A percentile compares a stretch with the other conserved stretches of the same genome.
Evolutionary conservation across 2,329 filamentous ascomycete genomes (phyloP).

Genomic region (Ophiocordyceps australis): DNA sequence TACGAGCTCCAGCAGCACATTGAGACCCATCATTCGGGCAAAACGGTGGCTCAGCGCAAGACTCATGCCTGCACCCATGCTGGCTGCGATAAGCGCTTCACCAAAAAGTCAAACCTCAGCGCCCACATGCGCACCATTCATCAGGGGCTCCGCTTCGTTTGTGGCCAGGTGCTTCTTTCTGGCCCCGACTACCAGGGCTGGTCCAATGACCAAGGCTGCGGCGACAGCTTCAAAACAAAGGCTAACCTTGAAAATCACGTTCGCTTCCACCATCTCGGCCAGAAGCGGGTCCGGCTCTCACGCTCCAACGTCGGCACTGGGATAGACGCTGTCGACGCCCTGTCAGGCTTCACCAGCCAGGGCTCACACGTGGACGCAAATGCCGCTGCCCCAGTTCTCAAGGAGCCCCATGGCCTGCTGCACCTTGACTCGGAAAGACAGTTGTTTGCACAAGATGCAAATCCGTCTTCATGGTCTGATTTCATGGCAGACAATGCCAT

Average conservation of each 20-base stretch:
- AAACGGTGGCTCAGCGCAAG: constrained; percentile 42
- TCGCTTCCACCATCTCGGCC: constrained; percentile 61
- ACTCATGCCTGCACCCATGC: constrained; percentile 46
- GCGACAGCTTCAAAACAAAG: constrained; percentile 59
- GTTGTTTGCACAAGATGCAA: constrained; percentile 6
- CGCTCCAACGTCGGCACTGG: constrained; percentile 4
- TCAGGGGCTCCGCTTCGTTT: constrained; percentile 61
- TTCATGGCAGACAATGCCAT: constrained; percentile 8
- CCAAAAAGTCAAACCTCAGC: constrained; percentile 66
- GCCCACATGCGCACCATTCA: constrained; percentile 65
- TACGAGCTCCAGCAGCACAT: constrained; percentile 59
- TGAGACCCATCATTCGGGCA: constrained; percentile 55
- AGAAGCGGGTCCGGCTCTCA: constrained; percentile 20
- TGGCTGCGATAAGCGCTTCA: constrained; percentile 61
- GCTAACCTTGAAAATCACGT: constrained; percentile 69
- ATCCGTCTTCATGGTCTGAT: constrained; percentile 7
- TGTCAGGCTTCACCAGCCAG: constrained; percentile 21
- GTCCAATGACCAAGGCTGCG: constrained; percentile 52
- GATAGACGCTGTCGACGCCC: constrained; percentile 19
- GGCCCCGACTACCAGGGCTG: constrained; percentile 41
- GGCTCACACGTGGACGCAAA: constrained; percentile 19
- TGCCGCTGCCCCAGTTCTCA: constrained; percentile 2
- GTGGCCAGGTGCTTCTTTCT: constrained; percentile 48
- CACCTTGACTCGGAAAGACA: constrained; percentile 5
- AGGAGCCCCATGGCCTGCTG: constrained; percentile 9